Conservation (phyloP, 495 filamentous ascomycete species). For the Penicillium simplicissimum region DNA sequence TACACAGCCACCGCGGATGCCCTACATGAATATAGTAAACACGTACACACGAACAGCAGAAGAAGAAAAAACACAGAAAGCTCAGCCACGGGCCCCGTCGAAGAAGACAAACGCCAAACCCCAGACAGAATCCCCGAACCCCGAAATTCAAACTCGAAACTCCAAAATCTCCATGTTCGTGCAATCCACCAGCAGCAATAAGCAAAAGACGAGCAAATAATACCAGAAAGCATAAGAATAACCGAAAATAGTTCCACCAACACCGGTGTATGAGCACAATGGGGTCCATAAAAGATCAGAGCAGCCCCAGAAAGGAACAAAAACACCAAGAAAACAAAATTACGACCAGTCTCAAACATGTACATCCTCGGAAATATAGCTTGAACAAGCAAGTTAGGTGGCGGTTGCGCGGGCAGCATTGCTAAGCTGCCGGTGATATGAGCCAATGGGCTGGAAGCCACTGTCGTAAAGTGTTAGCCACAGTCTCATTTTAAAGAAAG, state of each 20-base stretch:
- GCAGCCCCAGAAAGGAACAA: background rate
- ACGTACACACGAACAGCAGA: background rate
- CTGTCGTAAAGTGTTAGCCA: slow-evolving; percentile 42
- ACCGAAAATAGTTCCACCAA: slow-evolving; percentile 16
- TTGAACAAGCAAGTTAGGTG: slow-evolving; percentile 15
- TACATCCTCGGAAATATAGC: slow-evolving; percentile 19
- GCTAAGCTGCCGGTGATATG: slow-evolving; percentile 59
- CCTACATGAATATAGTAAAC: slow-evolving; percentile 7
- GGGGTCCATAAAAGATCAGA: slow-evolving; percentile 9
- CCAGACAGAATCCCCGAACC: background rate
- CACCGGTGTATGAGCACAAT: slow-evolving; percentile 28
- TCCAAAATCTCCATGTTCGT: slow-evolving; percentile 9
- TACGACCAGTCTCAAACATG: slow-evolving; percentile 20
- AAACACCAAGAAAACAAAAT: slow-evolving; percentile 4
- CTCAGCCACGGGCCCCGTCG: background rate
- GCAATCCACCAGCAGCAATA: background rate
- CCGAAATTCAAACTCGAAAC: slow-evolving; percentile 13
- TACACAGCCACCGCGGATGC: slow-evolving; percentile 19
- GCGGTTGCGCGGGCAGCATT: slow-evolving; percentile 43
- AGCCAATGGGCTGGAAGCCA: slow-evolving; percentile 71
- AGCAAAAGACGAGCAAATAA: background rate
- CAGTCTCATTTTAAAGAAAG: slow-evolving; percentile 16
- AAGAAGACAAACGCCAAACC: slow-evolving; percentile 3
- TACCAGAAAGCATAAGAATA: slow-evolving; percentile 4
- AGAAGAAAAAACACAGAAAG: background rate